A percentile compares a stretch with the other conserved stretches of the same genome.
Evolutionary conservation across 2,329 filamentous ascomycete genomes (phyloP).

Genomic region (Tolypocladium amazonense): DNA sequence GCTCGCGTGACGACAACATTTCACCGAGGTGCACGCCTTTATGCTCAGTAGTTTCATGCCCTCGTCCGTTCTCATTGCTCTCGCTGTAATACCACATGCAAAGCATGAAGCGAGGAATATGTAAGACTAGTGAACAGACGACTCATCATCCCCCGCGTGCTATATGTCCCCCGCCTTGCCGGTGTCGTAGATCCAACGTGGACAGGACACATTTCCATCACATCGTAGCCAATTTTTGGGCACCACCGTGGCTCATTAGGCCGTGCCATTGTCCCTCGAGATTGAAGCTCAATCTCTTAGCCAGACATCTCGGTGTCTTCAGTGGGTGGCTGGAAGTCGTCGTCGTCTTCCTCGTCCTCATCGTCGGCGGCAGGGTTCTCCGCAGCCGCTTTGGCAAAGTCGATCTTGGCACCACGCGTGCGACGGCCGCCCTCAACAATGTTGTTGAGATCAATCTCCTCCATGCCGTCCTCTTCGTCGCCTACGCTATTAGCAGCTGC

Average conservation of each 20-base stretch:
- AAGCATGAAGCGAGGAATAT: background rate
- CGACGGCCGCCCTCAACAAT: conserved; percentile 71
- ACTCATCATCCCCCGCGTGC: background rate
- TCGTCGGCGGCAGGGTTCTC: conserved; percentile 65
- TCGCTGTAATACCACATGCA: background rate
- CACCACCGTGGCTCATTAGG: background rate
- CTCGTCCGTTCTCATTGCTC: background rate
- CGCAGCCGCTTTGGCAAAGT: conserved; percentile 83
- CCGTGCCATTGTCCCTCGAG: background rate
- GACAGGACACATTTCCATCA: background rate
- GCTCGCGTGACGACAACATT: background rate
- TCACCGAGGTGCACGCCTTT: background rate
- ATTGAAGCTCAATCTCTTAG: conserved; percentile 9
- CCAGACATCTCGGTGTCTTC: conserved; percentile 59
- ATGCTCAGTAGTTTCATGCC: background rate
- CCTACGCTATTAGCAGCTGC: conserved; percentile 16
- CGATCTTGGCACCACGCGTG: conserved; percentile 84
- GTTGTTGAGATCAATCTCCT: conserved; percentile 85
- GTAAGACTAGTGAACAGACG: background rate
- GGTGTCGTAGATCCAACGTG: background rate
- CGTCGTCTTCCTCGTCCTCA: conserved; percentile 72
- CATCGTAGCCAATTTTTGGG: background rate
- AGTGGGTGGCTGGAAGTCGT: conserved; percentile 54
- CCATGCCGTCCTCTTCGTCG: conserved; percentile 72
- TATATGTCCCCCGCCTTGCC: background rate